Evolutionary conservation across 2,329 filamentous ascomycete species (phyloP), one percentile per base, ranked within the genome.

Genomic region (Trichocomaceae sp.): DNA sequence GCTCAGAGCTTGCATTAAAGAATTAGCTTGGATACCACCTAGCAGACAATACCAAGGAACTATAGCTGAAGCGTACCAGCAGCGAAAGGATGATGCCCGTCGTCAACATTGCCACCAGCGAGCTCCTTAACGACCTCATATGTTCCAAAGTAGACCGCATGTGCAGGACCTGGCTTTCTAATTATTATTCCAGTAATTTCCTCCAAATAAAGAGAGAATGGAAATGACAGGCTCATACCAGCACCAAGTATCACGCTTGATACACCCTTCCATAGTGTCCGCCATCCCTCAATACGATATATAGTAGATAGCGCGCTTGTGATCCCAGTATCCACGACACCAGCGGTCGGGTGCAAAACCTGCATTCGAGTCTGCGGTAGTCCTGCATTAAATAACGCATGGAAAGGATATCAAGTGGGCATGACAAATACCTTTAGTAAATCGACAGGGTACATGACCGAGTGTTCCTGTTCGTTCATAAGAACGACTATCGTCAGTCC

Each of bases 351-450:
- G 69, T 90, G 91, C 72, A 97, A 78, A 64, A 99, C 86, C 79
- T 99, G 93, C 91, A 97, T 96, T 71, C 93, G 88, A 45, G 93
- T 99, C 93, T 97, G 12, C n/a, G n/a, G n/a, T n/a, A n/a, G n/a
- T n/a, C n/a, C n/a, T n/a, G n/a, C n/a, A n/a, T n/a, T n/a, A n/a
- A n/a, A n/a, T n/a, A 13, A 13, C 13, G 12, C 3, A 35, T n/a
- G n/a, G n/a, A 10, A 5, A 29, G 5, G 10, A 2, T 29, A 8
- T 29, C 2, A 29, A 8, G 2, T 29, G 26, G 5, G n/a, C n/a
- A n/a, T 77, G 61, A n/a, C n/a, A n/a, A n/a, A n/a, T 72, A 96
- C 93, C 87, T 99, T 99, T 69, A 99, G 87, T 63, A 95, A 84
- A 77, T 99, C 93, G 68, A 99, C 88, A 19, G 93, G 93, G 70